These are phyloP conservation scores for Cladosporium austrohemisphaericum DNA, from an alignment of 2,329 filamentous ascomycete species.

Conservation along the genomic window DNA sequence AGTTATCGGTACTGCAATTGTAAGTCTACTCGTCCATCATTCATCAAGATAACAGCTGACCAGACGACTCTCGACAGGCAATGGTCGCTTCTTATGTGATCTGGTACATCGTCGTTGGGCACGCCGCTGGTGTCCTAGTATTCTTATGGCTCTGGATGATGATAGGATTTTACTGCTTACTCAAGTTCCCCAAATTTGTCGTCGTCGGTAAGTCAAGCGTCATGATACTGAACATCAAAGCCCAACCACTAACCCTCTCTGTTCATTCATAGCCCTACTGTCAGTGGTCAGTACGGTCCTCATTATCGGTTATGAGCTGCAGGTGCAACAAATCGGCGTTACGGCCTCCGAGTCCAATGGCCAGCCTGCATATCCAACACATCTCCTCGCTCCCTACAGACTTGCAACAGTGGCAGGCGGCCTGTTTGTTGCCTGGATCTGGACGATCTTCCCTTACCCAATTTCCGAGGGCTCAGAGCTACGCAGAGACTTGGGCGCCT, in stretches of 20 bases:
- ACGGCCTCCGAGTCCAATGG: conserved; percentile 54
- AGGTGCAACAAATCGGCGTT: conserved; percentile 63
- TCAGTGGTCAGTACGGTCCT: conserved; percentile 55
- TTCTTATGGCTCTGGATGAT: conserved; percentile 64
- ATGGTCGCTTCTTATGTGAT: conserved; percentile 62
- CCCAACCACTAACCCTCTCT: no score
- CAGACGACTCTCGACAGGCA: conserved; percentile 50
- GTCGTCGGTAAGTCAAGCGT: conserved; percentile 43
- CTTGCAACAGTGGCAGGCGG: conserved; percentile 65
- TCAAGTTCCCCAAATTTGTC: conserved; percentile 64
- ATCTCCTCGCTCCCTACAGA: conserved; percentile 66
- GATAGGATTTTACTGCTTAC: conserved; percentile 63
- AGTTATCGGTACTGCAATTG: conserved; percentile 58
- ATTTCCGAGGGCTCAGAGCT: conserved; percentile 68
- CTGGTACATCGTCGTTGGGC: conserved; percentile 70
- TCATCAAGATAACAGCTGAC: background rate
- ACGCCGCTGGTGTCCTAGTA: conserved; percentile 62
- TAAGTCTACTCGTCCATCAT: background rate
- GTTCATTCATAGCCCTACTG: conserved; percentile 42
- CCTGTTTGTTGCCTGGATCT: conserved; percentile 67
- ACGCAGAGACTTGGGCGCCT: conserved; percentile 63
- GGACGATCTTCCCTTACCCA: conserved; percentile 72
- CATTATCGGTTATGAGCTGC: conserved; percentile 57
- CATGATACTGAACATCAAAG: no score
- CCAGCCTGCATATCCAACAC: conserved; percentile 66